A percentile compares a stretch with the other conserved stretches of the same genome.
These are phyloP conservation scores for Cryptosporidium sp. DNA, from an alignment of 169 alveolate species.

Conservation along the genomic window DNA sequence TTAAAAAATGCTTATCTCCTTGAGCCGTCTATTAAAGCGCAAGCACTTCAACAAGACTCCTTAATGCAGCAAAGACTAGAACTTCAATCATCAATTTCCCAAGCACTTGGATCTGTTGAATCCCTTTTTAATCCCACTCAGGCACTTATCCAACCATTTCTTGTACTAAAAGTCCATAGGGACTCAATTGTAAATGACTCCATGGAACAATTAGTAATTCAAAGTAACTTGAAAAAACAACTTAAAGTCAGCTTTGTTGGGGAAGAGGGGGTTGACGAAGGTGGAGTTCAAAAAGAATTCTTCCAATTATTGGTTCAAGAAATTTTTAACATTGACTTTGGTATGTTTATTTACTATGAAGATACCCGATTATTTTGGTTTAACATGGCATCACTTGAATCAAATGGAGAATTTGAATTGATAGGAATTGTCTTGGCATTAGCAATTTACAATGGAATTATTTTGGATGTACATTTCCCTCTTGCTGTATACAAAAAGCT, in stretches of 20 bases:
- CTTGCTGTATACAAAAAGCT: slow-evolving; percentile 89
- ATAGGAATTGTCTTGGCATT: slow-evolving; percentile 91
- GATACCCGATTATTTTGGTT: slow-evolving; percentile 89
- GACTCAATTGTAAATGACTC: slow-evolving; percentile 77
- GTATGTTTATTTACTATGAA: slow-evolving; percentile 88
- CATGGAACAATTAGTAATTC: slow-evolving; percentile 56
- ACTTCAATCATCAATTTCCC: slow-evolving; percentile 42
- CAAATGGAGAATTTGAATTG: slow-evolving; percentile 86
- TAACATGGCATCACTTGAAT: slow-evolving; percentile 85
- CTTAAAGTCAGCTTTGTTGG: slow-evolving; percentile 86
- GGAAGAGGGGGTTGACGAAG: slow-evolving; percentile 94
- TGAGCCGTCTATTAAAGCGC: slow-evolving; percentile 22
- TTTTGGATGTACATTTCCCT: slow-evolving; percentile 90
- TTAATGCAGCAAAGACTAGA: slow-evolving; percentile 57
- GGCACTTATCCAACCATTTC: slow-evolving; percentile 71
- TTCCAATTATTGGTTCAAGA: slow-evolving; percentile 88
- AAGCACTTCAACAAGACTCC: slow-evolving; percentile 56
- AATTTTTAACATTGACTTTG: slow-evolving; percentile 89
- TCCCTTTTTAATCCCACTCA: slow-evolving; percentile 4
- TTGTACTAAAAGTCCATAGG: slow-evolving; percentile 75
- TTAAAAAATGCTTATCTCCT: slow-evolving; percentile 36
- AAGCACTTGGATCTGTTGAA: slow-evolving; percentile 44
- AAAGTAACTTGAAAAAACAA: slow-evolving; percentile 77
- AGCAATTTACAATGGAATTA: slow-evolving; percentile 89
- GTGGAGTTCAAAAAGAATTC: slow-evolving; percentile 92